Base-by-base conservation (phyloP, 2,329 filamentous ascomycete genomes). In the Pyrenophora tritici-repentis region DNA sequence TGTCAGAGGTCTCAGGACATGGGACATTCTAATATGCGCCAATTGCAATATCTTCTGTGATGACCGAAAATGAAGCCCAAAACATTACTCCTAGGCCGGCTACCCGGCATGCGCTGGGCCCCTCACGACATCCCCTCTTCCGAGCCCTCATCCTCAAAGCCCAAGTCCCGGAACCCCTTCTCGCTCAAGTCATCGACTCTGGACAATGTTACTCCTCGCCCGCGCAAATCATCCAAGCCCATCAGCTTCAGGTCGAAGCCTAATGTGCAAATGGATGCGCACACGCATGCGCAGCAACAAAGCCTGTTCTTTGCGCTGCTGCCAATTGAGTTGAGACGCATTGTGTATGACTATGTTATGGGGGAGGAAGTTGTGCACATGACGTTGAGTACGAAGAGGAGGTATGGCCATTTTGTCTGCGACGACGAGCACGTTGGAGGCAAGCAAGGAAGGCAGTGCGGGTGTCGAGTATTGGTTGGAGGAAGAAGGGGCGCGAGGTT, bases 351-450 rank as follows among this genome's bases (percentile, higher is more conserved):
- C 29, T 66, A 65, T 38, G 53, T 71, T 14, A 59, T 69, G 38
- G 66, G 64, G 6, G 50, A 48, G 9, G 63, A 68, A 48, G 63
- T 55, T 0, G 59, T 73, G 33, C 71, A 73, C 55, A 51, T 73
- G 22, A 69, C 64, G 1, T 37, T 71, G 20, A 63, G 68, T 1
- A 55, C 59, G 31, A 68, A 65, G 59, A 65, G 55, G 47, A 50
- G 56, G 24, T 69, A 70, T 42, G 61, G 63, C 5, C 69, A 73
- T 58, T 72, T 71, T 50, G 34, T 72, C 3, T 73, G 71, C 44
- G 58, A 63, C 3, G 20, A 33, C 20, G 51, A 49, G 13, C 54
- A 52, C 10, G 37, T 46, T 3, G 47, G 35, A 2, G 7, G 22
- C 10, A 8, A 5, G 10, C 14, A 13, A 32, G n/a, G 10, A 36